Evolutionary conservation across 805 yeast genomes (phyloP).

Genomic region (Sugiyamaella chiloensis): DNA sequence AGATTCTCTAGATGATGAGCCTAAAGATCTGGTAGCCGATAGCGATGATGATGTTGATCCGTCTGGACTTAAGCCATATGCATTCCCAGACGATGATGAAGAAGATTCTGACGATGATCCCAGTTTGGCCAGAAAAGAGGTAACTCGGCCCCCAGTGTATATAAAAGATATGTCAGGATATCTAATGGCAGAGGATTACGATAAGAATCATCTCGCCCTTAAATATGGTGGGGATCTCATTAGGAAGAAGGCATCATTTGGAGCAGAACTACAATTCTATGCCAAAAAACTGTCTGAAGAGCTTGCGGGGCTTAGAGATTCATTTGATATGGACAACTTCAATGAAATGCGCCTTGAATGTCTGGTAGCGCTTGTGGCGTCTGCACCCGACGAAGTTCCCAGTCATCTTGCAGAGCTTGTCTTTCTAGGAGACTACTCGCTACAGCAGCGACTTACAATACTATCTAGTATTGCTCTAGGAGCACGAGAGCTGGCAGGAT

Average conservation of each 20-base stretch:
- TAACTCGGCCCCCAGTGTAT: slow-evolving; percentile 56
- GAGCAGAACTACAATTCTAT: slow-evolving; percentile 59
- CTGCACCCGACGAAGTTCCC: slow-evolving; percentile 44
- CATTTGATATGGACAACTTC: slow-evolving; percentile 55
- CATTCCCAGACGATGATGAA: slow-evolving; percentile 33
- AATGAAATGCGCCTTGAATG: slow-evolving; percentile 63
- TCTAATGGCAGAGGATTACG: slow-evolving; percentile 48
- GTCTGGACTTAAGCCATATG: slow-evolving; percentile 26
- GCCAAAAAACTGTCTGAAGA: slow-evolving; percentile 50
- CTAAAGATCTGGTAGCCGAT: slow-evolving; percentile 14
- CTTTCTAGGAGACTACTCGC: slow-evolving; percentile 69
- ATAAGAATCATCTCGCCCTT: slow-evolving; percentile 50
- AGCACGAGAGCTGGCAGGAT: slow-evolving; percentile 69
- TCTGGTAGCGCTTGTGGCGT: slow-evolving; percentile 59
- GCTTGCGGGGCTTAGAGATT: slow-evolving; percentile 54
- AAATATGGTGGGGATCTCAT: slow-evolving; percentile 55
- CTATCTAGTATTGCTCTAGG: slow-evolving; percentile 67
- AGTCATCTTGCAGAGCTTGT: slow-evolving; percentile 43
- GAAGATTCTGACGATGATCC: slow-evolving; percentile 52
- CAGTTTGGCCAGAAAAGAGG: slow-evolving; percentile 36
- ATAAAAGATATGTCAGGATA: slow-evolving; percentile 67
- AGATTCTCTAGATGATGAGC: neutral
- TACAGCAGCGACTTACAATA: slow-evolving; percentile 71
- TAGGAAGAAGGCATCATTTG: slow-evolving; percentile 57
- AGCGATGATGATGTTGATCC: slow-evolving; percentile 33